Evolutionary conservation across 345 rosid species (phyloP).

Genomic region (Dipteronia sinensis): DNA sequence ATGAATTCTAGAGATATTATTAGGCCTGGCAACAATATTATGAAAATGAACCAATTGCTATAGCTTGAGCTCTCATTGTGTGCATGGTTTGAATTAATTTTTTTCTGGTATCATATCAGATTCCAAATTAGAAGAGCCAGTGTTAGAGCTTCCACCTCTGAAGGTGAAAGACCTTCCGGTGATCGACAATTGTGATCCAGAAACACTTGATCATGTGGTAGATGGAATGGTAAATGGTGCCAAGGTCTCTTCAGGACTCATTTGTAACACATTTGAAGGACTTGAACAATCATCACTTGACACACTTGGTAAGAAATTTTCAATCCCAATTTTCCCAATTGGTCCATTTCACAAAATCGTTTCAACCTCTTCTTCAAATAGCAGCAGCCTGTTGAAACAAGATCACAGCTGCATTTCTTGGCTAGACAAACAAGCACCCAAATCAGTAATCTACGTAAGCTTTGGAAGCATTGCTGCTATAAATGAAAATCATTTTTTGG

Average conservation of each 20-base stretch:
- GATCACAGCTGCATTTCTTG: constrained; percentile 37
- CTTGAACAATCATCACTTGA: constrained; percentile 26
- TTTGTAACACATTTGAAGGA: constrained; percentile 33
- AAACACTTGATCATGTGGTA: constrained; percentile 5
- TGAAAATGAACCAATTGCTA: no score
- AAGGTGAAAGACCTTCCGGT: constrained; percentile 32
- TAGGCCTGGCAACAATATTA: no score
- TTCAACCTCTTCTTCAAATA: constrained; percentile 28
- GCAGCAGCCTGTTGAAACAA: constrained; percentile 26
- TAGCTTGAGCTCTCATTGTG: no score
- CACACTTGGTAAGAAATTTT: constrained; percentile 6
- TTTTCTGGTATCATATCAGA: constrained; percentile 5
- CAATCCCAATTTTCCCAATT: constrained; percentile 28
- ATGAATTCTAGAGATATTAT: no score
- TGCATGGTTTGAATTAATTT: neutral
- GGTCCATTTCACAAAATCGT: constrained; percentile 45
- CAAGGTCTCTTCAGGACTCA: constrained; percentile 33
- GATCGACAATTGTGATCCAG: constrained; percentile 1
- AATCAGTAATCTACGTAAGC: constrained; percentile 42
- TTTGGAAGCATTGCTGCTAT: constrained; percentile 38
- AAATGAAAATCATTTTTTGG: constrained; percentile 19
- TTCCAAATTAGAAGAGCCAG: constrained; percentile 22
- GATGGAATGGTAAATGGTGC: constrained; percentile 15
- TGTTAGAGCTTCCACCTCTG: constrained; percentile 32
- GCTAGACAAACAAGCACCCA: constrained; percentile 35